Evolutionary conservation across 1,139 yeast species (phyloP).

Genomic region (Torulaspora globosa): DNA sequence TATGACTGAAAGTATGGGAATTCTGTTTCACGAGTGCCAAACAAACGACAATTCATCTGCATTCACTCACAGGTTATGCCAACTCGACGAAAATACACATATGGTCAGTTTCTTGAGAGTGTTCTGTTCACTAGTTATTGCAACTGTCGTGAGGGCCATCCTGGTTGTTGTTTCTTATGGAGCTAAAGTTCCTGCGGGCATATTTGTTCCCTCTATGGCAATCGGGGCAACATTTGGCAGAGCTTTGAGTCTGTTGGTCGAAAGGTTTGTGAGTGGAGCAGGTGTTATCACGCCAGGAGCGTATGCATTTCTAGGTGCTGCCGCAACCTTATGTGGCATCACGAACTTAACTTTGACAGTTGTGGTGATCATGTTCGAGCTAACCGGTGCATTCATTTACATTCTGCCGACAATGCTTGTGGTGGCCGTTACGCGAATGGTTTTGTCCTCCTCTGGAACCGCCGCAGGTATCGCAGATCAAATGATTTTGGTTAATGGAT

Average conservation of each 20-base stretch:
- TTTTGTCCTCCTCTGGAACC: constrained; percentile 70
- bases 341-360: constrained; percentile 90
- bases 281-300: constrained; percentile 84
- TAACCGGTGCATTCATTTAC: constrained; percentile 88
- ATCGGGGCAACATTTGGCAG: constrained; percentile 94
- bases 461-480: constrained; percentile 89
- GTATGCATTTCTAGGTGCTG: constrained; percentile 96
- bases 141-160: constrained; percentile 66
- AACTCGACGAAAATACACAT: constrained; percentile 40
- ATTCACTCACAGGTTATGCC: constrained; percentile 49
- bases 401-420: constrained; percentile 95
- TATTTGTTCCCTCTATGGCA: constrained; percentile 95
- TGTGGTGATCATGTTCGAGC: constrained; percentile 91
- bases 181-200: constrained; percentile 90
- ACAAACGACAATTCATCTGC: constrained; percentile 36
- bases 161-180: constrained; percentile 86
- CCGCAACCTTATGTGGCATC: constrained; percentile 89
- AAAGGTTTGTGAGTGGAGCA: constrained; percentile 45
- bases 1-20: constrained; percentile 94
- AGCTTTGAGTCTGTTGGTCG: constrained; percentile 59
- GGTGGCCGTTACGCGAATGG: constrained; percentile 81
- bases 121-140: constrained; percentile 55
- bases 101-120: constrained; percentile 27
- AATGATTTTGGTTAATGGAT: constrained; percentile 83
- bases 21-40: constrained; percentile 80